Conservation (phyloP, 169 alveolate species). For the Plasmodium malariae region DNA sequence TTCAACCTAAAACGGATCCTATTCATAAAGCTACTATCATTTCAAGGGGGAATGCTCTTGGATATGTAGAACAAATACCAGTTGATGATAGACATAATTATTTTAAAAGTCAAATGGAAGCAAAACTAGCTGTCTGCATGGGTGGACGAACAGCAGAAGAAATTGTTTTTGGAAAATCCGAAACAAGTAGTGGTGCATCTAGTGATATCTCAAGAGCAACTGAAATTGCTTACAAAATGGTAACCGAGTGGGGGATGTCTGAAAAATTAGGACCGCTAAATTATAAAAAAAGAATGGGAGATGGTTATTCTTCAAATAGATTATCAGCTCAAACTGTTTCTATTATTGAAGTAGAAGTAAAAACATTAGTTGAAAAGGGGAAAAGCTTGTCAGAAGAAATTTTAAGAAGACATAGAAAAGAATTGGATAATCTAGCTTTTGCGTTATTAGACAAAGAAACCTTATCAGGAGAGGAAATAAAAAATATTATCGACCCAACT, state of each 20-base stretch:
- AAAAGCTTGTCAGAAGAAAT: slow-evolving; percentile 87
- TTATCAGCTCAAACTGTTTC: slow-evolving; percentile 84
- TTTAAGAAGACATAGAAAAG: slow-evolving; percentile 84
- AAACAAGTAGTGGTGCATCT: slow-evolving; percentile 94
- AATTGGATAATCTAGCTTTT: slow-evolving; percentile 84
- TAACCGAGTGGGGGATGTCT: slow-evolving; percentile 95
- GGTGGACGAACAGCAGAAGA: slow-evolving; percentile 97
- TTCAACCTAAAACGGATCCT: slow-evolving; percentile 93
- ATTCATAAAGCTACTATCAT: slow-evolving; percentile 96
- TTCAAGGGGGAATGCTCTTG: slow-evolving; percentile 95
- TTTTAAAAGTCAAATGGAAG: slow-evolving; percentile 91
- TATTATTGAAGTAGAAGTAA: slow-evolving; percentile 84
- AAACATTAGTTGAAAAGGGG: slow-evolving; percentile 84
- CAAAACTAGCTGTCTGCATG: slow-evolving; percentile 95
- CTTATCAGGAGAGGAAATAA: slow-evolving; percentile 89
- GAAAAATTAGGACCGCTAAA: slow-evolving; percentile 88
- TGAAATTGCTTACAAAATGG: slow-evolving; percentile 91
- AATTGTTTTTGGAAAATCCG: slow-evolving; percentile 91
- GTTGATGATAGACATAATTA: slow-evolving; percentile 90
- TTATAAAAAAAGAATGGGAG: slow-evolving; percentile 81
- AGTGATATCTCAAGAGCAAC: slow-evolving; percentile 93
- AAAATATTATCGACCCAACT: slow-evolving; percentile 75
- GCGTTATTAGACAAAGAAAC: slow-evolving; percentile 89
- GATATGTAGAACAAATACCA: slow-evolving; percentile 91
- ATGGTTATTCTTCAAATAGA: slow-evolving; percentile 77